These are phyloP conservation scores for Cladophialophora immunda DNA, from an alignment of 2,329 filamentous ascomycete species.

Conservation along the genomic window DNA sequence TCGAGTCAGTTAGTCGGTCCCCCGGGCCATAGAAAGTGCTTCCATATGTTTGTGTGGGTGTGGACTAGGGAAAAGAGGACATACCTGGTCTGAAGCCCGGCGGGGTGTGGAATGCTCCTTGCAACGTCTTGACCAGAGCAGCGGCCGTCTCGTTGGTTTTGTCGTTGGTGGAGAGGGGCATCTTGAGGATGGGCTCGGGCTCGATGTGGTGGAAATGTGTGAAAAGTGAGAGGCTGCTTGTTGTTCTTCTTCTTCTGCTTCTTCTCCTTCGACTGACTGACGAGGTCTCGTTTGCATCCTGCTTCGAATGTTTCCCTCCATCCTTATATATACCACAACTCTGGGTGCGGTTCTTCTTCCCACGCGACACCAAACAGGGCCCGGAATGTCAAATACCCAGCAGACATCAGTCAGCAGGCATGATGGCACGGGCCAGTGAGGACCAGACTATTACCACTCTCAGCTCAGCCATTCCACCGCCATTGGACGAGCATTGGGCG, in stretches of 20 bases:
- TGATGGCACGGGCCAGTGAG: slow-evolving; percentile 16
- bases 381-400: slow-evolving; percentile 26
- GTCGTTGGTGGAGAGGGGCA: slow-evolving; percentile 57
- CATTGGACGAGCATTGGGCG: slow-evolving; percentile 21
- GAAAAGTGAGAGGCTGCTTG: not conserved
- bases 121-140: slow-evolving; percentile 49
- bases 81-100: slow-evolving; percentile 53
- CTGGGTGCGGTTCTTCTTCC: not conserved
- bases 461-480: not conserved
- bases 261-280: not conserved
- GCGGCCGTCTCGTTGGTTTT: slow-evolving; percentile 50
- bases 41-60: slow-evolving; percentile 48
- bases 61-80: slow-evolving; percentile 1
- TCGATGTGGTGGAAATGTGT: not conserved
- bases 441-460: slow-evolving; percentile 5
- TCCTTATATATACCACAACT: slow-evolving; percentile 8
- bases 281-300: too few relatives aligned
- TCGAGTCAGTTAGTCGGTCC: slow-evolving; percentile 49
- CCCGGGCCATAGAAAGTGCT: too few relatives aligned
- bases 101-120: slow-evolving; percentile 52
- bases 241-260: not conserved
- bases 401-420: slow-evolving; percentile 29
- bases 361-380: not conserved
- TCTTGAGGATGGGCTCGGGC: slow-evolving; percentile 37
- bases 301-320: not conserved